phyloP scores from a whole-genome alignment of 208 protist genomes.

The Angomonas ambiguus region DNA sequence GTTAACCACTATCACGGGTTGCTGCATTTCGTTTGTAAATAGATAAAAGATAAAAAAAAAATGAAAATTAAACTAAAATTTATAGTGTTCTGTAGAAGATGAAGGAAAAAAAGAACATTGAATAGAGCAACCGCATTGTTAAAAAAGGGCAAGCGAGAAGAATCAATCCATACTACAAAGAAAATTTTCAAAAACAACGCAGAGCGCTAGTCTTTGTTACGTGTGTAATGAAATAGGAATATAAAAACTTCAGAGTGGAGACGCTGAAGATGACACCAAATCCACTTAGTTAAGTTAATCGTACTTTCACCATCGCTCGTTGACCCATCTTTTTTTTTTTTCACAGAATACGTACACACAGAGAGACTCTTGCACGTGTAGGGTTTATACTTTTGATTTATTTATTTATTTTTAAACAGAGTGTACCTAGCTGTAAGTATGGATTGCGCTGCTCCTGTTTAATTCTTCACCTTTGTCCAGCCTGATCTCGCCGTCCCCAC shows the following conservation, averaged over 20 bases:
- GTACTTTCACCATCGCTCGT: background rate
- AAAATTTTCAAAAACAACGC: background rate
- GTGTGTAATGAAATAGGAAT: background rate
- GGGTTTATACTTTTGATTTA: background rate
- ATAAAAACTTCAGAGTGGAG: no score
- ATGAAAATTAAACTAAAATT: constrained; percentile 1
- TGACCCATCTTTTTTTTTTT: background rate
- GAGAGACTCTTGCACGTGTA: background rate
- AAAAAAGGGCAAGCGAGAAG: background rate
- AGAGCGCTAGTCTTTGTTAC: background rate
- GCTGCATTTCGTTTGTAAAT: constrained; percentile 50
- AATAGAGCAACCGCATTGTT: background rate
- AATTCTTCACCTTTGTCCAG: background rate
- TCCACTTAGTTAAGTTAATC: no score
- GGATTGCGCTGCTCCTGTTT: background rate
- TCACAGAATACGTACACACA: background rate
- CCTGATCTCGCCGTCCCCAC: constrained; percentile 4
- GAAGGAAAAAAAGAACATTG: background rate
- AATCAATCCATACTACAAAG: background rate
- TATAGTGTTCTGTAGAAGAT: background rate
- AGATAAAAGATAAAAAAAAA: background rate
- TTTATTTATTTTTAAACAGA: background rate
- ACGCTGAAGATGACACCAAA: no score
- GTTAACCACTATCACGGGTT: constrained; percentile 91
- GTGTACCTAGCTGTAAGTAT: background rate